Conservation (phyloP, 1,139 yeast genomes). For the Candida pseudoviswanathii region DNA sequence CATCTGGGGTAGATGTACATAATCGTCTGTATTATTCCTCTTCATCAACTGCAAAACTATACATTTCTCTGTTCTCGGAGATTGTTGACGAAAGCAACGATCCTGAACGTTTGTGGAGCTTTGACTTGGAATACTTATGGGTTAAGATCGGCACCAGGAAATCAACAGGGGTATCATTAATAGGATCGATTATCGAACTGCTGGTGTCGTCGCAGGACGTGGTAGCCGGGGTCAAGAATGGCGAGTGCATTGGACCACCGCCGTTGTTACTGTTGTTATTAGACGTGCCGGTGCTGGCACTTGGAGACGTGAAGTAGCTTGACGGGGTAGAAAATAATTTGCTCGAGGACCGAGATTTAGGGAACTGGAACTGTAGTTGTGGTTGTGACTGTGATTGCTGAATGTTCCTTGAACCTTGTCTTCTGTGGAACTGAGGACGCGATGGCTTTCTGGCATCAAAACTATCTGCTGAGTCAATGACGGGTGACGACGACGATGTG, state of each 20-base stretch:
- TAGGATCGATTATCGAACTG: slow-evolving; percentile 37
- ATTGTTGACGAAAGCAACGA: slow-evolving; percentile 22
- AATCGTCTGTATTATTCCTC: slow-evolving; percentile 27
- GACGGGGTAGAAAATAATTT: slow-evolving; percentile 3
- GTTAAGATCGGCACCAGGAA: slow-evolving; percentile 30
- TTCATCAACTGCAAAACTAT: slow-evolving; percentile 27
- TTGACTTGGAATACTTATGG: not conserved
- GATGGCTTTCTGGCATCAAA: slow-evolving; percentile 18
- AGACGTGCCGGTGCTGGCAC: not conserved
- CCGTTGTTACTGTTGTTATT: not conserved
- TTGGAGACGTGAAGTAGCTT: slow-evolving; percentile 1
- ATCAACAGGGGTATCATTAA: slow-evolving; percentile 47
- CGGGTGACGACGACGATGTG: slow-evolving; percentile 27
- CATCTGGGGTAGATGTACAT: too few relatives aligned
- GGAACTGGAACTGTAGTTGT: slow-evolving; percentile 4
- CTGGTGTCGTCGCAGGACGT: slow-evolving; percentile 4
- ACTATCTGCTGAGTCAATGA: slow-evolving; percentile 18
- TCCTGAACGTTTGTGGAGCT: slow-evolving; percentile 18
- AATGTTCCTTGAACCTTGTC: slow-evolving; percentile 1
- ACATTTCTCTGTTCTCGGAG: slow-evolving; percentile 23
- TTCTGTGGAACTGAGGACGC: slow-evolving; percentile 2
- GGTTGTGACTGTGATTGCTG: slow-evolving; percentile 2
- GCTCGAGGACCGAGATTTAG: slow-evolving; percentile 2
- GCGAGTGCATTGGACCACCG: slow-evolving; percentile 3
- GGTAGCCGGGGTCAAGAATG: slow-evolving; percentile 9